Evolutionary conservation across 2,329 filamentous ascomycete genomes (phyloP).

Genomic region (Colletotrichum spinosum): DNA sequence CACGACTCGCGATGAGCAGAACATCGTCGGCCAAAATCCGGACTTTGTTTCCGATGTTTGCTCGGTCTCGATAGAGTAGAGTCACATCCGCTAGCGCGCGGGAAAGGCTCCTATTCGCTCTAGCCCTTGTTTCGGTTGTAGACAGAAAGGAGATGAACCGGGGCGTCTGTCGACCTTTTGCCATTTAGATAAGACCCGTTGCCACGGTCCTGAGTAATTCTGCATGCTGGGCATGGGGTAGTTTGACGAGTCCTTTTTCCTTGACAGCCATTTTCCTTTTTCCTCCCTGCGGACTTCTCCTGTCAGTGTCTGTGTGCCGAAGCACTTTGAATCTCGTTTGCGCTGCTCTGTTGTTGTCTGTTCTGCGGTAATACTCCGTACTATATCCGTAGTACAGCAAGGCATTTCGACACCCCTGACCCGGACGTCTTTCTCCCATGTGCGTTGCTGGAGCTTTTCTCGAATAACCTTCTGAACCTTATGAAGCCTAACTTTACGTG

Average conservation of each 20-base stretch:
- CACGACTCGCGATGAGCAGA: constrained; percentile 1
- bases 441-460: constrained; percentile 8
- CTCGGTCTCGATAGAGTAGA: too few relatives aligned
- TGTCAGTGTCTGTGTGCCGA: too few relatives aligned
- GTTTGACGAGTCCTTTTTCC: neutral
- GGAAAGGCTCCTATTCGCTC: constrained; percentile 26
- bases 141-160: constrained; percentile 31
- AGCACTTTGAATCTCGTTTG: too few relatives aligned
- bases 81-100: constrained; percentile 16
- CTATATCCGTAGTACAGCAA: neutral
- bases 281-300: neutral
- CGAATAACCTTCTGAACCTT: neutral
- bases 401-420: constrained; percentile 3
- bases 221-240: constrained; percentile 5
- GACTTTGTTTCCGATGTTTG: constrained; percentile 22
- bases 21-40: constrained; percentile 16
- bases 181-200: constrained; percentile 26
- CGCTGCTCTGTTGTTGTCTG: neutral
- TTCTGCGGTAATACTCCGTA: too few relatives aligned
- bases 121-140: constrained; percentile 9
- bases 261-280: neutral
- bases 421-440: neutral
- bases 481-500: neutral
- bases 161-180: neutral
- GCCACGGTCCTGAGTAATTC: constrained; percentile 29